phyloP scores from a whole-genome alignment of 2,329 filamentous ascomycete genomes.

The Curvularia lunata region DNA sequence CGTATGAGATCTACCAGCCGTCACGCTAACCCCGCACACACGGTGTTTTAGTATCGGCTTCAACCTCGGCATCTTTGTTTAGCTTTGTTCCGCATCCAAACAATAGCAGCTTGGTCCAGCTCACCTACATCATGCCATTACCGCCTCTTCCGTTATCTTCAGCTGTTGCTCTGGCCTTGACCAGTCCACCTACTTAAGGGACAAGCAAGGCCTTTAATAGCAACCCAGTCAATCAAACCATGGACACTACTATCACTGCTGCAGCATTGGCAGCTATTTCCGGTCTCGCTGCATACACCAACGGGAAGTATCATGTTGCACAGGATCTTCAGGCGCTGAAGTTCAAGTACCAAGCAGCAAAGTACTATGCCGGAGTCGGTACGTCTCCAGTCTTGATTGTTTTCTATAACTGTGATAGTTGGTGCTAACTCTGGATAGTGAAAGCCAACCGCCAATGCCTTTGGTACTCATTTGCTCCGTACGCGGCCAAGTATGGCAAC shows the following conservation, averaged over 20 bases:
- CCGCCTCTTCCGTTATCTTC: not conserved
- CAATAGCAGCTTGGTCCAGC: not conserved
- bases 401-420: not conserved
- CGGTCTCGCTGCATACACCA: constrained; percentile 63
- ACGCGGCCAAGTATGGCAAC: constrained; percentile 46
- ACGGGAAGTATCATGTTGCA: constrained; percentile 70
- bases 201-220: not conserved
- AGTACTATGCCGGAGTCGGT: constrained; percentile 38
- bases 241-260: constrained; percentile 30
- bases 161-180: not conserved
- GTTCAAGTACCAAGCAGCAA: constrained; percentile 48
- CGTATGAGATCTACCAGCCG: not conserved
- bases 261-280: constrained; percentile 39
- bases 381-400: constrained; percentile 9
- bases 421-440: constrained; percentile 30
- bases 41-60: constrained; percentile 12
- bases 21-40: constrained; percentile 22
- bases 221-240: constrained; percentile 6
- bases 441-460: constrained; percentile 47
- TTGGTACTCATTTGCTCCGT: constrained; percentile 39
- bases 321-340: constrained; percentile 64
- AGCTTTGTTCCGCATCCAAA: not conserved
- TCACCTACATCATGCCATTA: not conserved
- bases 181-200: not conserved
- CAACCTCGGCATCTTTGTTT: constrained; percentile 31